phyloP scores from a whole-genome alignment of 169 alveolate genomes.

The Haemoproteus tartakovskyi region DNA sequence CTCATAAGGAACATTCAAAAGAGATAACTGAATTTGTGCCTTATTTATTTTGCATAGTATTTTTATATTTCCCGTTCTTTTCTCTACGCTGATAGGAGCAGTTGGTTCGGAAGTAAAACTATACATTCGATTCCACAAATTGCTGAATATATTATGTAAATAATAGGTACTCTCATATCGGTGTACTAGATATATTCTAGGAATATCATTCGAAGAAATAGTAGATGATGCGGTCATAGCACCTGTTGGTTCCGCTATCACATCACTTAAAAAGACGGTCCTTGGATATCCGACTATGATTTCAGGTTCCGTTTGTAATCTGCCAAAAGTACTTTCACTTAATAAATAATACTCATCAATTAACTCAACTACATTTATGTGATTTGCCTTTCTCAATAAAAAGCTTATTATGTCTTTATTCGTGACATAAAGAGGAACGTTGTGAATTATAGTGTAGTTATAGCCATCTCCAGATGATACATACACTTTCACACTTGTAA shows the following conservation, averaged over 20 bases:
- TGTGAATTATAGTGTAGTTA: constrained; percentile 5
- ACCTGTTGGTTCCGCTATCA: too few relatives aligned
- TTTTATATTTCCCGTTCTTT: constrained; percentile 7
- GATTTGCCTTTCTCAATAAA: constrained; percentile 39
- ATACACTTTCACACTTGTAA: constrained; percentile 16
- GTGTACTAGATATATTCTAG: constrained; percentile 27
- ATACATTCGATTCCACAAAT: constrained; percentile 29
- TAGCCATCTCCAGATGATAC: constrained; percentile 33
- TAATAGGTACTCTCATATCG: too few relatives aligned
- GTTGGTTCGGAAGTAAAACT: constrained; percentile 49
- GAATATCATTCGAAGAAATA: too few relatives aligned
- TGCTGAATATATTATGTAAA: constrained; percentile 28
- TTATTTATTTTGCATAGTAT: too few relatives aligned
- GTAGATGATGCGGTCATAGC: too few relatives aligned
- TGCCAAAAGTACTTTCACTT: constrained; percentile 10
- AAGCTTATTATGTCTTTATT: constrained; percentile 53
- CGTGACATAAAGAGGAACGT: constrained; percentile 58
- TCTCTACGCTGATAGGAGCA: neutral
- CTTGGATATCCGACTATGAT: too few relatives aligned
- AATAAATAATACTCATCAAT: constrained; percentile 36
- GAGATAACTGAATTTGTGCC: constrained; percentile 14
- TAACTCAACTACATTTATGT: constrained; percentile 14
- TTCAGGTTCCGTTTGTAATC: too few relatives aligned
- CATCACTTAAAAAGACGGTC: too few relatives aligned
- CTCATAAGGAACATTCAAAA: constrained; percentile 29